Base-by-base conservation (phyloP, 345 rosid genomes). In the Arabidopsis suecica region DNA sequence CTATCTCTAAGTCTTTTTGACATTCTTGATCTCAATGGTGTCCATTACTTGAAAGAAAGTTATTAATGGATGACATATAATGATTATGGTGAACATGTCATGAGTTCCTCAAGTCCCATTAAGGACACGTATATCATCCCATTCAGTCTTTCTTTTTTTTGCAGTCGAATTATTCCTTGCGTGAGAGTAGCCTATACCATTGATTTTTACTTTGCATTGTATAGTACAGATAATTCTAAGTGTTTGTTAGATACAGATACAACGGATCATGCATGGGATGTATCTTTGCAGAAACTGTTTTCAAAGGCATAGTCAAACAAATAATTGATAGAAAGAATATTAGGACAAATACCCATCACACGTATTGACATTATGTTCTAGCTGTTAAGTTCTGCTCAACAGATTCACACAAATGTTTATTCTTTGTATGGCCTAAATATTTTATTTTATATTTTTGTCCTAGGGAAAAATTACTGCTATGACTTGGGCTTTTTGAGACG, bases 91-190 rank as follows among this genome's bases (percentile, higher is more conserved):
- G 61, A 74, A 56, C 53, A 66, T 75, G 45, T 50, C 68, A 59
- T 68, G 62, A 68, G 48, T 14, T 62, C 18, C 68, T 23, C 47
- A 68, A 75, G 8, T 61, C 51, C 75, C 71, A 76, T 69, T 65
- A 34, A 76, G 59, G 59, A 36, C 75, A 76, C 53, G 75, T 76
- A 55, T 76, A 55, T 62, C 30, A 50, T 42, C 56, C 37, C 68
- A 32, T 68, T 76, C 57, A 61, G 33, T 41, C 47, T 50, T 34
- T 58, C 61, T 34, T 54, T 49, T 75, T 37, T 69, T 68, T 62
- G 75, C 49, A 61, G 63, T 69, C 42, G 80, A 62, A 69, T 61
- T 62, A 76, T 76, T 44, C 80, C 44, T 76, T 69, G 71, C 80
- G 71, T 69, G 60, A 75, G 66, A 54, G 62, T 54, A 69, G 58